Evolutionary conservation across 2,329 filamentous ascomycete species (phyloP), one percentile per base, ranked within the genome.

Genomic region (Fusarium longipes): DNA sequence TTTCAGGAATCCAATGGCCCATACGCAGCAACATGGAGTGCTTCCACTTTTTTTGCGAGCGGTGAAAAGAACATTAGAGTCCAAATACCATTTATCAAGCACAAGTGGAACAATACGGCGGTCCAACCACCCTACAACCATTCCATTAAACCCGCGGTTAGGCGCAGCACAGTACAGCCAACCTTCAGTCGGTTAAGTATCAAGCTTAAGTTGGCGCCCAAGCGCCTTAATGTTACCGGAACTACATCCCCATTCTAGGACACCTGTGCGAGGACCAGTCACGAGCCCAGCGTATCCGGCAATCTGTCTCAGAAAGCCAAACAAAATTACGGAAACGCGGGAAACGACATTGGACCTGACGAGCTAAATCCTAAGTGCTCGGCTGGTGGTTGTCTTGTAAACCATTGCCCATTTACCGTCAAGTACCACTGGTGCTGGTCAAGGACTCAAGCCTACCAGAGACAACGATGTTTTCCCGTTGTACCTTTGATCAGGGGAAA

Each of bases 201-300:
- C 36, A 51, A 58, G 42, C 44, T 63, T 35, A 63, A 63, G 18
- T 30, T 30, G 29, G 42, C 38, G 35, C 35, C 36, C 15, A 39
- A 24, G 30, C 29, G 32, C 20, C 25, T 39, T 18, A 27, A 18
- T 40, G 29, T 42, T 25, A 17, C 10, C 24, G 33, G 44, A 63
- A 35, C 18, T 15, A 25, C 38, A 40, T 51, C 20, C 39, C 55
- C 32, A 36, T 27, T 63, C 51, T 64, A 33, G 58, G 60, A 35
- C 51, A 64, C 43, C 60, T 42, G 60, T 63, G 59, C 60, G 60
- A 63, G 59, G 18, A 18, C 50, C 58, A 57, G 36, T 55, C 24
- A 61, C 17, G 39, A 47, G 32, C 45, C 22, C 43, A 53, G 59
- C 57, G 42, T 43, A 57, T 40, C 25, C 38, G 43, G 39, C 24